Evolutionary conservation across 2,329 filamentous ascomycete genomes (phyloP).

Genomic region (Exophiala sideris): DNA sequence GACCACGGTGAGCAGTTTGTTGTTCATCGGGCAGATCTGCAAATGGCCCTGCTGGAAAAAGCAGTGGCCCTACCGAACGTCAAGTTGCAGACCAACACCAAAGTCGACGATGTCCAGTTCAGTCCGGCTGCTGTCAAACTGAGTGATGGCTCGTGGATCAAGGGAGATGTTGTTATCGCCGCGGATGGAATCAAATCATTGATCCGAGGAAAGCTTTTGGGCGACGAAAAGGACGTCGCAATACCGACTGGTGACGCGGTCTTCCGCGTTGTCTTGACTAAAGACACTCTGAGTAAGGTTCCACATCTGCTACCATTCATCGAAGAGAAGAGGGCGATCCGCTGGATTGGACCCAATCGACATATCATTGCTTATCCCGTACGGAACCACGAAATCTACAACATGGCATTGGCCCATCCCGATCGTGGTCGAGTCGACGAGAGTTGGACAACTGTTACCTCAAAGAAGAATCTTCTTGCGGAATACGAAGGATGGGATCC

Average conservation of each 20-base stretch:
- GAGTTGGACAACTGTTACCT: conserved; percentile 63
- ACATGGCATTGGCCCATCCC: conserved; percentile 61
- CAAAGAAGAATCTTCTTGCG: conserved; percentile 57
- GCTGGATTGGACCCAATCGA: conserved; percentile 33
- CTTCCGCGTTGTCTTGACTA: conserved; percentile 31
- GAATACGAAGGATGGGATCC: conserved; percentile 61
- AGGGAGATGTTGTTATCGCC: conserved; percentile 31
- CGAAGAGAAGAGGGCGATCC: conserved; percentile 31
- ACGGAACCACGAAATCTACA: conserved; percentile 61
- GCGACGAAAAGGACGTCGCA: conserved; percentile 35
- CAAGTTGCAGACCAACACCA: conserved; percentile 25
- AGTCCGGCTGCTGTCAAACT: conserved; percentile 28
- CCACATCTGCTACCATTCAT: conserved; percentile 30
- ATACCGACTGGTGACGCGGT: conserved; percentile 32
- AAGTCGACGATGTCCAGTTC: conserved; percentile 29
- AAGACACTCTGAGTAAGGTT: conserved; percentile 26
- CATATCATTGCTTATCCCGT: conserved; percentile 34
- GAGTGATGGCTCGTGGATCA: conserved; percentile 20
- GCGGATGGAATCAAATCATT: conserved; percentile 22
- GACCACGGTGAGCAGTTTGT: conserved; percentile 46
- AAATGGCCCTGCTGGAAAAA: conserved; percentile 38
- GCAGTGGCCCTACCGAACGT: conserved; percentile 20
- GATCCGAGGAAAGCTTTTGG: conserved; percentile 13
- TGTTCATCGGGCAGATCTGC: conserved; percentile 33
- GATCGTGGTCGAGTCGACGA: conserved; percentile 58